These are phyloP conservation scores for Leccinum uliginosum DNA, from an alignment of 768 basidiomycete species.

Conservation along the genomic window DNA sequence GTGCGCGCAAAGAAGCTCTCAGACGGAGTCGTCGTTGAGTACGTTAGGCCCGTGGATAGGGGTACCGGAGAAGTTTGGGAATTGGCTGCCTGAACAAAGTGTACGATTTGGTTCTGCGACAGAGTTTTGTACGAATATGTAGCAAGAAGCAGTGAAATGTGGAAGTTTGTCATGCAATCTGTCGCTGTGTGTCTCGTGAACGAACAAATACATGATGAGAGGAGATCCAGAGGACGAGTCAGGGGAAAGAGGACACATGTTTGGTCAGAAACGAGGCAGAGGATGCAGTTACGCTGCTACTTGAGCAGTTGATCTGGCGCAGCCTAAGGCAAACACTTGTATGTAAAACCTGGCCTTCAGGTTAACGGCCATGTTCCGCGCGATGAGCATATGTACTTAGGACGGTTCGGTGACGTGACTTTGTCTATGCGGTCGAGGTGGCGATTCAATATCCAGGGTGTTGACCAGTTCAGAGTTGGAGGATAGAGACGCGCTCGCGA, in stretches of 20 bases:
- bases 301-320: not conserved
- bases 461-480: too few species aligned
- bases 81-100: not conserved
- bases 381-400: too few species aligned
- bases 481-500: too few species aligned
- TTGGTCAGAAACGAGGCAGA: constrained; percentile 2
- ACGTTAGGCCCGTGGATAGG: not conserved
- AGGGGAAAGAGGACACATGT: not conserved
- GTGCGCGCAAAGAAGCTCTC: not conserved
- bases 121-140: not conserved
- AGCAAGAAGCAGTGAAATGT: not conserved
- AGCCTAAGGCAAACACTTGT: too few species aligned
- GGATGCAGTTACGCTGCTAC: too few species aligned
- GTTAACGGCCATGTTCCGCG: too few species aligned
- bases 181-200: not conserved
- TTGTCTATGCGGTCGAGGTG: too few species aligned
- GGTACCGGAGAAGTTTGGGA: not conserved
- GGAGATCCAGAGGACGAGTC: not conserved
- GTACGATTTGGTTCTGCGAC: not conserved
- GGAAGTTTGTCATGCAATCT: not conserved
- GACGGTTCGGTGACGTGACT: too few species aligned
- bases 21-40: not conserved
- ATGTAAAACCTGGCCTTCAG: too few species aligned
- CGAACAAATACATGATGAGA: not conserved
- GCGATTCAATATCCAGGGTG: too few species aligned